phyloP scores from a whole-genome alignment of 352 stramenopile genomes.

The Pythium insidiosum region DNA sequence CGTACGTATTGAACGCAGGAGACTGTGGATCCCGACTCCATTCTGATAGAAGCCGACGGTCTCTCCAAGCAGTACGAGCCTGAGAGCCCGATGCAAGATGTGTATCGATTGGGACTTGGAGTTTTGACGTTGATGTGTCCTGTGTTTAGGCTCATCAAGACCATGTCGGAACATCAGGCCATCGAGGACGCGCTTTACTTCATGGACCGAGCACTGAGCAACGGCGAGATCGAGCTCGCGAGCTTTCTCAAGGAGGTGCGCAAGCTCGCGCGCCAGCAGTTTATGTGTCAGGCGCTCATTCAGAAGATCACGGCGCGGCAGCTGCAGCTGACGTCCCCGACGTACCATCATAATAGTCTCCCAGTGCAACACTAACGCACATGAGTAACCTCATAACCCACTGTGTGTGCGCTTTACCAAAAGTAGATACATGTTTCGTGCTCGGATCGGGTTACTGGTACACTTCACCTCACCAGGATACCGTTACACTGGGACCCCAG shows the following conservation, averaged over 20 bases:
- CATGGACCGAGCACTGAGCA: slow-evolving; percentile 83
- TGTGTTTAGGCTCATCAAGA: slow-evolving; percentile 54
- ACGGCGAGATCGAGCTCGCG: slow-evolving; percentile 78
- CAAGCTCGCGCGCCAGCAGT: slow-evolving; percentile 86
- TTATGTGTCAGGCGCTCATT: slow-evolving; percentile 82
- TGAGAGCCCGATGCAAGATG: neutral
- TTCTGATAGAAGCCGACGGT: slow-evolving; percentile 67
- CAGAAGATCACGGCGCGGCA: slow-evolving; percentile 83
- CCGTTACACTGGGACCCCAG: no score
- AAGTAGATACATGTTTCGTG: no score
- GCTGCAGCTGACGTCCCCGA: slow-evolving; percentile 45
- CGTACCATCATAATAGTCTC: slow-evolving; percentile 58
- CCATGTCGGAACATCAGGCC: slow-evolving; percentile 79
- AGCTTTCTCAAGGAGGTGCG: slow-evolving; percentile 87
- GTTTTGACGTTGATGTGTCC: slow-evolving; percentile 1
- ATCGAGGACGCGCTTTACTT: slow-evolving; percentile 91
- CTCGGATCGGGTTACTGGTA: no score
- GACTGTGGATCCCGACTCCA: slow-evolving; percentile 64
- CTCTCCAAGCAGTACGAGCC: slow-evolving; percentile 81
- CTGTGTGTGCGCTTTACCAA: no score
- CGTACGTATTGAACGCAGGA: slow-evolving; percentile 20
- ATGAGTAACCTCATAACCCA: no score
- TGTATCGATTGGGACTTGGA: neutral
- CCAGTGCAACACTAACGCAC: no score
- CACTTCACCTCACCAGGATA: no score